These are phyloP conservation scores for Talaromyces atroroseus DNA, from an alignment of 2,329 filamentous ascomycete genomes.

Conservation along the genomic window DNA sequence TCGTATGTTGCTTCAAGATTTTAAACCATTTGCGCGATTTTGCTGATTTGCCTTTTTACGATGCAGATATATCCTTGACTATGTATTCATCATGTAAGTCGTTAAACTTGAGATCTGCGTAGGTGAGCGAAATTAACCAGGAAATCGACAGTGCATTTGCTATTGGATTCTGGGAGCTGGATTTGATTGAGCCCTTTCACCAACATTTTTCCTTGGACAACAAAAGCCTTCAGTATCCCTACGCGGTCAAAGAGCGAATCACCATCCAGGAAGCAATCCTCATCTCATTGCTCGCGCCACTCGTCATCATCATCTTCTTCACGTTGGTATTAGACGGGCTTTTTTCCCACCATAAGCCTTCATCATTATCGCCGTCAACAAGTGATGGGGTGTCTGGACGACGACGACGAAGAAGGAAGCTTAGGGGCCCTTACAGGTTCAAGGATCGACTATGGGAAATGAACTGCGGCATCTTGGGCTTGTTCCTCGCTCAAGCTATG, in stretches of 20 bases:
- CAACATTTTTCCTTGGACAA: constrained; percentile 55
- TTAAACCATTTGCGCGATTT: not conserved
- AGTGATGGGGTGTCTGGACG: constrained; percentile 17
- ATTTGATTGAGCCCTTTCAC: constrained; percentile 51
- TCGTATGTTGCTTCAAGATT: constrained; percentile 40
- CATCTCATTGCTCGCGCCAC: constrained; percentile 46
- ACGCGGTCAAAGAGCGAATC: constrained; percentile 51
- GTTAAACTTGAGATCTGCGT: too few relatives aligned
- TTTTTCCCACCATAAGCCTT: constrained; percentile 48
- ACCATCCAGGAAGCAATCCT: constrained; percentile 46
- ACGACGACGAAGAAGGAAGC: constrained; percentile 30
- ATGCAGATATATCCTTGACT: constrained; percentile 52
- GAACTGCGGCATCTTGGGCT: constrained; percentile 56
- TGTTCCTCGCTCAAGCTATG: constrained; percentile 49
- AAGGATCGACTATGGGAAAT: constrained; percentile 58
- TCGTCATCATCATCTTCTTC: constrained; percentile 50
- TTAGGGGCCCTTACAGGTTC: constrained; percentile 46
- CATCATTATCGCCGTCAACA: constrained; percentile 18
- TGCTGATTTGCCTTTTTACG: not conserved
- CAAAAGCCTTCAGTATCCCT: constrained; percentile 54
- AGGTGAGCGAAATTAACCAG: too few relatives aligned
- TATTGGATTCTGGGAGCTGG: constrained; percentile 48
- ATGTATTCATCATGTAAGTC: constrained; percentile 54
- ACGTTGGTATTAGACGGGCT: constrained; percentile 55
- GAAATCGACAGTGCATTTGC: constrained; percentile 42